Base-by-base conservation (phyloP, 2,329 filamentous ascomycete species). In the Chaetomium olivaceum region DNA sequence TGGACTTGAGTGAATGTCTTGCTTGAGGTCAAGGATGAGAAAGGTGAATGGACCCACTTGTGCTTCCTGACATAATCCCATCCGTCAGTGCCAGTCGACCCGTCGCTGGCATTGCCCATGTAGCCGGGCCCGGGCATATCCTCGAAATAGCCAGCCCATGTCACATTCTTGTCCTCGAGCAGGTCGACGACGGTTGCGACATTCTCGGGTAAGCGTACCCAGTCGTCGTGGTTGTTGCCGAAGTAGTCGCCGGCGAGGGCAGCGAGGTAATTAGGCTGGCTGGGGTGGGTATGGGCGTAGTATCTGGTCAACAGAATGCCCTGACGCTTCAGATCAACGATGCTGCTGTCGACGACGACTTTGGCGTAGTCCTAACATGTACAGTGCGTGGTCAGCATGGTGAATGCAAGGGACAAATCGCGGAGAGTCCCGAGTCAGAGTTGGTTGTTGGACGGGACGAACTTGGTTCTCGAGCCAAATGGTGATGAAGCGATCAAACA, bases 261-360 rank as follows among this genome's bases (percentile, higher is more conserved):
- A 6, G 80, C 80, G 12, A 83, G 72, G 63, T 82, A 83, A 69
- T 82, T 83, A 6, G 81, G 80, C 73, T 82, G 80, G 68, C 76
- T 79, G 1, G 78, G 78, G 63, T 79, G 78, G 6, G 81, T 83
- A n/a, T 80, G 76, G 7, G 78, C 80, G 70, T 79, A 81, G 73
- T 81, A 82, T 23, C 77, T 73, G 5, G 78, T 79, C 54, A 82
- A 75, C 19, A 79, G 68, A 65, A 83, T 80, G 62, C 81, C 81
- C 65, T 80, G 74, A 67, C 76, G 75, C 66, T 76, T 78, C 50
- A 83, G 72, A 50, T 78, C 77, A 33, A 69, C 71, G 31, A 83
- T 78, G 59, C 76, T 75, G 21, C 75, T 57, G 66, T 83, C 78
- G 6, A 73, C 69, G n/a, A 73, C 70, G 9, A 80, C 80, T 67